Percentiles rank a stretch among this genome's conserved stretches.
These are phyloP conservation scores for Calonectria ilicicola DNA, from an alignment of 2,329 filamentous ascomycete species.

Conservation along the genomic window DNA sequence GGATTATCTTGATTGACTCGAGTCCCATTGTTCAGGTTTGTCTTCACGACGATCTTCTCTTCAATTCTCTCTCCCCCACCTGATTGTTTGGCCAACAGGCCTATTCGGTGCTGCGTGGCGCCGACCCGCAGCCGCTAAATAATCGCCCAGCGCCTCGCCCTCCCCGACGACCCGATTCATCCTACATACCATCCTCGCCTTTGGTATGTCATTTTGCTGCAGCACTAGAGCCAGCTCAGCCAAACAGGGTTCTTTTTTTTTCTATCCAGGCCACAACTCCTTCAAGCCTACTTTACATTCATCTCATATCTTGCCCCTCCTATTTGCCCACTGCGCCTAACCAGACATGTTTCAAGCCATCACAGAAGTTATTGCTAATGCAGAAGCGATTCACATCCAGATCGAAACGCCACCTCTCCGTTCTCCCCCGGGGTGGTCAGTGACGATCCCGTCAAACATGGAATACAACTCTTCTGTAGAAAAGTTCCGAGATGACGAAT, in stretches of 20 bases:
- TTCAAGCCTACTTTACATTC: background rate
- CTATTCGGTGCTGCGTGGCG: background rate
- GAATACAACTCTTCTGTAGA: slow-evolving; percentile 41
- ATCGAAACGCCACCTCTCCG: slow-evolving; percentile 20
- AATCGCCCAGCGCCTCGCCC: background rate
- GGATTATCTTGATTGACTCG: background rate
- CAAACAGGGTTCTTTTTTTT: background rate
- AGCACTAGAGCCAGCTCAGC: background rate
- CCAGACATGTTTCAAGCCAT: background rate
- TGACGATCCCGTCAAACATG: slow-evolving; percentile 26
- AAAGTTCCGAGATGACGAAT: slow-evolving; percentile 41
- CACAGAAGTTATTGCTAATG: background rate
- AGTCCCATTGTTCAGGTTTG: background rate
- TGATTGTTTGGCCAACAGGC: background rate
- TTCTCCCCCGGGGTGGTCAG: slow-evolving; percentile 22
- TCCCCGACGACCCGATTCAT: background rate
- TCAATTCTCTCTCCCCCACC: background rate
- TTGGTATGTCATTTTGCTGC: slow-evolving; percentile 27
- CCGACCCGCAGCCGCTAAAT: background rate
- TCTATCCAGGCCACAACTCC: background rate
- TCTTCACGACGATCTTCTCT: background rate
- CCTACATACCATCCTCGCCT: slow-evolving; percentile 29
- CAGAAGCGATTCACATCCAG: slow-evolving; percentile 21
- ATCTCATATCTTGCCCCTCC: background rate
- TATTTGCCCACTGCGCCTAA: background rate